Base-by-base conservation (phyloP, 345 rosid genomes). In the Rhizophora mangle region DNA sequence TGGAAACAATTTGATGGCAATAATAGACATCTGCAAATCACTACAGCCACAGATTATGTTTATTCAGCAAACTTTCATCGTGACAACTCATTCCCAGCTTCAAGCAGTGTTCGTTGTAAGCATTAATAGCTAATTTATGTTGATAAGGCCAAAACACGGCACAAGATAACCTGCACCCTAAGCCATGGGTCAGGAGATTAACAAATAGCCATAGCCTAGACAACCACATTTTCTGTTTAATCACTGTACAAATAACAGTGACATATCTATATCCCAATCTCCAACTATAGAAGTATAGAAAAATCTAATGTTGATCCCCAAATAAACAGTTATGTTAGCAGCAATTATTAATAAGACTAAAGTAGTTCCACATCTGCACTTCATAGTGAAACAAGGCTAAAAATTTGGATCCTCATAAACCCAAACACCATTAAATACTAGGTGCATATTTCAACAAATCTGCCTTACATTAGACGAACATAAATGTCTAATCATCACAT, bases 271-370 rank as follows among this genome's bases (percentile, higher is more conserved):
- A 39, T 39, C 46, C 10, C 46, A 39, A 39, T 39, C 46, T 8
- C 46, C 46, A 39, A 39, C 46, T 39, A 8, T 8, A 39, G 5
- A 31, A 31, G 7, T 31, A 31, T 31, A 31, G 46, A 39, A 39
- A 10, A 39, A 39, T 13, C 2, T 39, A 39, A 39, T 9, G 11
- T 8, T 39, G 13, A 9, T 7, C 10, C 11, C 11, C 2, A 0
- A 39, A 39, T 39, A 39, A 10, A 36, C 9, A 39, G 13, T 39
- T 39, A 39, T 10, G 2, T 10, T 39, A 39, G 10, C 46, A 39
- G 13, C 55, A 32, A 60, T 70, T 31, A 36, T 52, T 15, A 71
- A 68, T 53, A 39, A 18, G 16, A 54, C 60, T 16, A 73, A 64
- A 47, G 54, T 8, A 61, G 56, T n/a, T 57, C 57, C n/a, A 47